Conservation (phyloP, 2,329 filamentous ascomycete genomes). For the Ophiostoma sp. region DNA sequence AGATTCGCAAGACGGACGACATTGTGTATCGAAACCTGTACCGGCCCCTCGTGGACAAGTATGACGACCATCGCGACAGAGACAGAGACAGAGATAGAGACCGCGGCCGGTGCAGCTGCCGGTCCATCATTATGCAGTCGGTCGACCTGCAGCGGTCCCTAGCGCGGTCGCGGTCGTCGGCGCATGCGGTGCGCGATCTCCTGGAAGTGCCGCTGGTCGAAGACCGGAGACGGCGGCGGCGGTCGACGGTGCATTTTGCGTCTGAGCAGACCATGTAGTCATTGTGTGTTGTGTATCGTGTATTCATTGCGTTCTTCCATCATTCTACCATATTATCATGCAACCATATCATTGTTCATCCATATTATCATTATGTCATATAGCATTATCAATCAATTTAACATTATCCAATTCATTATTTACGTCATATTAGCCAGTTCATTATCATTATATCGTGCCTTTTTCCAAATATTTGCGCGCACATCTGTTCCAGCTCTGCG, state of each 20-base stretch:
- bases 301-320: not conserved
- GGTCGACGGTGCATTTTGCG: not conserved
- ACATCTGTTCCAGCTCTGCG: not conserved
- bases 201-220: not conserved
- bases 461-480: not conserved
- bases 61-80: not conserved
- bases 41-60: slow-evolving; percentile 8
- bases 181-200: not conserved
- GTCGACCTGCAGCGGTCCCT: slow-evolving; percentile 15
- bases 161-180: slow-evolving; percentile 12
- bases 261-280: not conserved
- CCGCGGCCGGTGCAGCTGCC: not conserved
- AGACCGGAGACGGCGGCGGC: not conserved
- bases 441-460: not conserved
- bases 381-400: not conserved
- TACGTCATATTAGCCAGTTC: not conserved
- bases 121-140: not conserved
- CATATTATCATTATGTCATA: no score
- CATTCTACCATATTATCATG: not conserved
- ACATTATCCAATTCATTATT: not conserved
- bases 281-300: not conserved
- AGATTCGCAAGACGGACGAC: slow-evolving; percentile 19
- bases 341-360: no score
- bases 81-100: not conserved
- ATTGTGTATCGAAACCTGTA: slow-evolving; percentile 17